A percentile compares a stretch with the other conserved stretches of the same genome.
phyloP scores from a whole-genome alignment of 2,329 filamentous ascomycete species.

The Pseudopyricularia cyperi region DNA sequence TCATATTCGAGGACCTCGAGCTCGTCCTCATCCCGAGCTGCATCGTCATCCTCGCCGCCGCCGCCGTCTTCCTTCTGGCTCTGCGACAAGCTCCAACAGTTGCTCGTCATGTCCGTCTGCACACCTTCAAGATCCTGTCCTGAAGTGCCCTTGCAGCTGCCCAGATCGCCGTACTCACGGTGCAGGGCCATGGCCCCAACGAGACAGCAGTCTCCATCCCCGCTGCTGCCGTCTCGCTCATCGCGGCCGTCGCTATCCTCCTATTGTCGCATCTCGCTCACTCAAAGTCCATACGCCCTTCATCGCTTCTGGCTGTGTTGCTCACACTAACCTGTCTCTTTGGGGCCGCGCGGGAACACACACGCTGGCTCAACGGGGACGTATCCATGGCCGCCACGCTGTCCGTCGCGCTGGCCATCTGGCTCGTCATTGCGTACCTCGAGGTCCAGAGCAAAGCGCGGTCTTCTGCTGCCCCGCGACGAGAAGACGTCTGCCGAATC shows the following conservation, averaged over 20 bases:
- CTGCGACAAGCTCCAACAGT: background rate
- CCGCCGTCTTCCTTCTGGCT: background rate
- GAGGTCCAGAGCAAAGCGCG: constrained; percentile 11
- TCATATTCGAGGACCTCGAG: constrained; percentile 16
- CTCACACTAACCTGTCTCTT: constrained; percentile 28
- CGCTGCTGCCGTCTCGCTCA: constrained; percentile 9
- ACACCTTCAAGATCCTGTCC: background rate
- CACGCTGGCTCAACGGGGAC: constrained; percentile 22
- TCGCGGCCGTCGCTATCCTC: constrained; percentile 16
- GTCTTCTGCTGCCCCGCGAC: background rate
- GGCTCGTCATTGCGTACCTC: constrained; percentile 6
- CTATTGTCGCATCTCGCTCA: constrained; percentile 18
- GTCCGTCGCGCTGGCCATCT: constrained; percentile 9
- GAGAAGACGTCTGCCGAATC: constrained; percentile 15
- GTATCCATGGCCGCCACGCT: constrained; percentile 8
- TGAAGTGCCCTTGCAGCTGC: background rate
- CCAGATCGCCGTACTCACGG: background rate
- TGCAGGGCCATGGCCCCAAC: background rate
- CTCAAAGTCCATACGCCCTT: constrained; percentile 22
- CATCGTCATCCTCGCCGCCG: background rate
- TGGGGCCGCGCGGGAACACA: constrained; percentile 27
- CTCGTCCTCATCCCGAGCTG: constrained; percentile 8
- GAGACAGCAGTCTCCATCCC: background rate
- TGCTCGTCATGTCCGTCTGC: background rate
- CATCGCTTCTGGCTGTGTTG: constrained; percentile 26